These are phyloP conservation scores for Starmerella sirachaensis DNA, from an alignment of 805 yeast genomes.

Conservation along the genomic window DNA sequence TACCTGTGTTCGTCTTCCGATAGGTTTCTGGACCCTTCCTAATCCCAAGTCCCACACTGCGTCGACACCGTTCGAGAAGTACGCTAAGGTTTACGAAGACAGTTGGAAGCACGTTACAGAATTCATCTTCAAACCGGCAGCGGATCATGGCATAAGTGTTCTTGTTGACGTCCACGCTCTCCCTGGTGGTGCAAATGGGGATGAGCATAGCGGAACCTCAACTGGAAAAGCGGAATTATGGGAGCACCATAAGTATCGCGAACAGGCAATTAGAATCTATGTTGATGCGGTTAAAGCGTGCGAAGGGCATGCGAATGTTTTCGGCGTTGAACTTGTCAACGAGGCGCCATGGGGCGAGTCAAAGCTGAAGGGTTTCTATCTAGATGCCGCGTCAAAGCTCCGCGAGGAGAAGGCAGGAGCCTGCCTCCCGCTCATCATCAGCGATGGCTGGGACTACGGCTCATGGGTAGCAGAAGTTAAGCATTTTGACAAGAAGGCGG, in stretches of 20 bases:
- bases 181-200: constrained; percentile 86
- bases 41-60: constrained; percentile 38
- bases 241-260: constrained; percentile 30
- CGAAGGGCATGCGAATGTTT: constrained; percentile 47
- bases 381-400: constrained; percentile 49
- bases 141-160: constrained; percentile 50
- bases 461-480: constrained; percentile 61
- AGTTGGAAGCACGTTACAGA: constrained; percentile 65
- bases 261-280: constrained; percentile 39
- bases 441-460: constrained; percentile 90
- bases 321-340: constrained; percentile 76
- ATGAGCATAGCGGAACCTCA: constrained; percentile 69
- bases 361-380: constrained; percentile 44
- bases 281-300: constrained; percentile 54
- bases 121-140: constrained; percentile 49
- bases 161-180: constrained; percentile 77
- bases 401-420: constrained; percentile 36
- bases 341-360: constrained; percentile 60
- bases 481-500: constrained; percentile 32
- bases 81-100: constrained; percentile 46
- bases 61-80: constrained; percentile 50
- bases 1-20: constrained; percentile 73
- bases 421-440: constrained; percentile 59
- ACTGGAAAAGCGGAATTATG: constrained; percentile 55
- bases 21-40: constrained; percentile 83